Conservation (phyloP, 768 basidiomycete genomes). For the Candolleomyces eurysporus region DNA sequence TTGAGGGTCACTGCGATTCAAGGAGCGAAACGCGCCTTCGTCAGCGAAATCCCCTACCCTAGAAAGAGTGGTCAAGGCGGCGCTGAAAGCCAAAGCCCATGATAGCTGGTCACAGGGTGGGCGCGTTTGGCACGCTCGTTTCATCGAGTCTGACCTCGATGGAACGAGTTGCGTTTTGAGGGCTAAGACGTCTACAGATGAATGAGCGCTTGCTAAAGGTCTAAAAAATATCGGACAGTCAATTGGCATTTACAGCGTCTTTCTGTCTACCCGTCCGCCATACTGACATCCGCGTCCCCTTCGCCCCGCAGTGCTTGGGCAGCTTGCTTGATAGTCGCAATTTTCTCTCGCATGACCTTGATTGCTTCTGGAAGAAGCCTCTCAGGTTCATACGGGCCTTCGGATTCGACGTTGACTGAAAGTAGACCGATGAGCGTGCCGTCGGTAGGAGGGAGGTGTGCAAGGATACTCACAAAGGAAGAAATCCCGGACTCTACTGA, state of each 20-base stretch:
- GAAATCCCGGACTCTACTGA: conserved; percentile 85
- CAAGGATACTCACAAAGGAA: conserved; percentile 73
- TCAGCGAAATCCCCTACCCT: no score
- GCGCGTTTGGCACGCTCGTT: no score
- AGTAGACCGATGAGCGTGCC: neutral
- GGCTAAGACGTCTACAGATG: neutral
- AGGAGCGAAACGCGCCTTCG: no score
- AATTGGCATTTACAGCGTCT: neutral
- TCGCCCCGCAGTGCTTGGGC: conserved; percentile 50
- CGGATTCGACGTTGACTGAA: conserved; percentile 85
- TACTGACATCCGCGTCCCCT: conserved; percentile 48
- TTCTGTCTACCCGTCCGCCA: conserved; percentile 37
- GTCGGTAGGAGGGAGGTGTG: neutral
- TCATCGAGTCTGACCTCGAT: no score
- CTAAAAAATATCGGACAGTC: neutral
- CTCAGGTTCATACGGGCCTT: conserved; percentile 85
- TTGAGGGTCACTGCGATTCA: no score
- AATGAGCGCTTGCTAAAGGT: neutral
- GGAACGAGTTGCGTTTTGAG: no score
- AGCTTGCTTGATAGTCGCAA: conserved; percentile 55
- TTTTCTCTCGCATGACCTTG: conserved; percentile 79
- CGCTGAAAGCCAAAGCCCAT: no score
- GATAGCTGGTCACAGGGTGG: no score
- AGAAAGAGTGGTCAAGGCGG: no score
- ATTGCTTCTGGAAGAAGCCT: conserved; percentile 79